phyloP scores from a whole-genome alignment of 441 rosid species.

The Jatropha multifida region DNA sequence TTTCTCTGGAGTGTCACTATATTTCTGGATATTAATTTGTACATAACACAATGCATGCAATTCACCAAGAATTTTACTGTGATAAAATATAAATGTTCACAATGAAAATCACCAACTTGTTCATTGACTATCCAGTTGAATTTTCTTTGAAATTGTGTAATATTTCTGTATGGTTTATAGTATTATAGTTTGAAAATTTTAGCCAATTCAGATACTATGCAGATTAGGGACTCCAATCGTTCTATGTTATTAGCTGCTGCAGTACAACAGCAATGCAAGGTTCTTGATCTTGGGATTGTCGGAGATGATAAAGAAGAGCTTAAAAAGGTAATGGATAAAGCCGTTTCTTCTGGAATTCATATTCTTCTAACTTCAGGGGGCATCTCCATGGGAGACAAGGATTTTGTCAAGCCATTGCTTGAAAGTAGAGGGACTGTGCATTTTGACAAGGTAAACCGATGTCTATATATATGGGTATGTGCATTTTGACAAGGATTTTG shows the following conservation, averaged over 20 bases:
- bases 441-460: conserved; percentile 63
- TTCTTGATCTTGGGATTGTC: conserved; percentile 85
- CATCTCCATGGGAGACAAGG: conserved; percentile 98
- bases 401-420: conserved; percentile 84
- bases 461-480: background rate
- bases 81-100: background rate
- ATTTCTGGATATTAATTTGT: background rate
- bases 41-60: background rate
- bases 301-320: conserved; percentile 73
- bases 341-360: conserved; percentile 62
- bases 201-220: conserved; percentile 33
- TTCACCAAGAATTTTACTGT: background rate
- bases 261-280: conserved; percentile 70
- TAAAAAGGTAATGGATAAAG: conserved; percentile 60
- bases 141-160: background rate
- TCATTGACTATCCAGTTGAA: background rate
- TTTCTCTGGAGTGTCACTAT: background rate
- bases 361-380: conserved; percentile 94
- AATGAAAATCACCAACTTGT: background rate
- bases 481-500: background rate
- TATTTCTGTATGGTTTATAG: conserved; percentile 15
- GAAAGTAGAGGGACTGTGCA: conserved; percentile 68
- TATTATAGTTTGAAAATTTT: conserved; percentile 17
- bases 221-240: conserved; percentile 97
- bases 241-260: conserved; percentile 87